Base-by-base conservation (phyloP, 495 filamentous ascomycete species). In the Aspergillus asperescens region DNA sequence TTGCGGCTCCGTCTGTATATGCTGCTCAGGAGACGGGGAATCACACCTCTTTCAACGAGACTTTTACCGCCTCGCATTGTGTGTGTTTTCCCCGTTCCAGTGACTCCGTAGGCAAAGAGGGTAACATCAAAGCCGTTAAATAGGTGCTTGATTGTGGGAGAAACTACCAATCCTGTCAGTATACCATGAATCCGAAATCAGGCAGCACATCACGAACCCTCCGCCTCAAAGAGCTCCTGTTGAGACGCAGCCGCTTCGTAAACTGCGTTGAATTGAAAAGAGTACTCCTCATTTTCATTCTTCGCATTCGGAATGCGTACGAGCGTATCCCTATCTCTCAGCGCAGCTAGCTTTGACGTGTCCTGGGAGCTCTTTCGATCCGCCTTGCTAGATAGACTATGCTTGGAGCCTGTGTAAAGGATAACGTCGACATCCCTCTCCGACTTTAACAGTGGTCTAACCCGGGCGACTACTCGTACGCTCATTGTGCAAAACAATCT, bases 11-110 rank as follows among this genome's bases (percentile, higher is more conserved):
- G 75, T 50, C 92, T 79, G 61, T 93, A 97, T 48, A 97, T 87
- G 56, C 80, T 83, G 59, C 89, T 94, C 7, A 98, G 77, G 34
- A 98, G 73, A 48, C 93, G 72, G 4, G 93, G 93, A 52, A 98
- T 98, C 5, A 94, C 84, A 45, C 93, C 93, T 62, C 93, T 79
- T 19, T 98, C 93, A 6, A 87, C 84, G 38, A 96, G 75, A 59
- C 84, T 83, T 69, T 95, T 86, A 46, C 92, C 91, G 49, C 93
- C 93, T 52, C 93, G 84, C 93, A 98, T 98, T 1, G 93, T 98
- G 72, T 96, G 89, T 44, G 93, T 98, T 70, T 98, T 98, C 19
- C 93, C 93, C 0, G 90, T 95, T 19, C 93, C 93, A 1, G 93
- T 97, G 18, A 91, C 88, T 32, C 93, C 93, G 61, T 98, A 96